phyloP scores from a whole-genome alignment of 1,139 yeast species.

The Diutina mesorugosa region DNA sequence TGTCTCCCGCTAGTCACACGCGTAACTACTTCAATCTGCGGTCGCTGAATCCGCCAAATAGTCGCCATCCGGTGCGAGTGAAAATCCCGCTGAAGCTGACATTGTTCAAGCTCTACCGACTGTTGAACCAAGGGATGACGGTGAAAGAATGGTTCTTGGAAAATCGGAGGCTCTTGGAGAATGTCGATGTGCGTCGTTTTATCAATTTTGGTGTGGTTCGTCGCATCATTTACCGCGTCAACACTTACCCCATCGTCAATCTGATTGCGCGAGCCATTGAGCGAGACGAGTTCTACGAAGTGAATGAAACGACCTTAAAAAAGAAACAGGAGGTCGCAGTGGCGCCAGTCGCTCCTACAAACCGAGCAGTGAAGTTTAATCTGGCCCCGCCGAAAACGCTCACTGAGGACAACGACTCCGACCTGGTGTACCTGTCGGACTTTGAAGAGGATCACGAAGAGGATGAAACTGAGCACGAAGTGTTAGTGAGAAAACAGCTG shows the following conservation, averaged over 20 bases:
- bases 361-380: conserved; percentile 24
- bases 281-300: not conserved
- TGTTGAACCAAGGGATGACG: conserved; percentile 67
- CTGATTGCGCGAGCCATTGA: not conserved
- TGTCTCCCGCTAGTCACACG: not conserved
- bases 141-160: conserved; percentile 70
- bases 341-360: conserved; percentile 5
- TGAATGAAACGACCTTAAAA: not conserved
- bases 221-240: conserved; percentile 71
- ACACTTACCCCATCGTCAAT: conserved; percentile 50
- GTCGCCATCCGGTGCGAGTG: conserved; percentile 7
- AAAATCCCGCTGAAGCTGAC: conserved; percentile 50
- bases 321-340: not conserved
- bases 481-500: conserved; percentile 19
- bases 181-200: conserved; percentile 74
- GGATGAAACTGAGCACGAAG: conserved; percentile 15
- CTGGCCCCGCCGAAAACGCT: conserved; percentile 5
- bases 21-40: not conserved
- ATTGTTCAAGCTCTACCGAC: conserved; percentile 64
- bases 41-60: not conserved
- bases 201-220: conserved; percentile 77
- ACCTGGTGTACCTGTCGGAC: conserved; percentile 1
- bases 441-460: conserved; percentile 5
- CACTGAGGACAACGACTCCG: not conserved
- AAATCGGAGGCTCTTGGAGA: conserved; percentile 42